Conservation (phyloP, 208 protist genomes). For the Herpetomonas tarakana region DNA sequence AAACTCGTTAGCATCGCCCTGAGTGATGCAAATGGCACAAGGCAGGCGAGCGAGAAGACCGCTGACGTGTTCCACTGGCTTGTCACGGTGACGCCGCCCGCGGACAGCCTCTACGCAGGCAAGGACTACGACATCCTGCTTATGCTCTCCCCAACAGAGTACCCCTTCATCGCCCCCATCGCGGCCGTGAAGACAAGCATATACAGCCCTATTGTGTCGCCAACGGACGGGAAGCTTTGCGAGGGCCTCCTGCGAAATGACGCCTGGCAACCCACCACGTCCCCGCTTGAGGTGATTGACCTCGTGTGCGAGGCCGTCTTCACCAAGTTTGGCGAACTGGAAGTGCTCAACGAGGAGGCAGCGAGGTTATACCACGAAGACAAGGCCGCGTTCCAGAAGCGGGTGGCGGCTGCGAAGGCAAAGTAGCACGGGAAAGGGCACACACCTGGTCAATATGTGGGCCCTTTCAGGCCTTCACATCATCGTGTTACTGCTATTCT, state of each 20-base stretch:
- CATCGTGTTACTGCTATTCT: no score
- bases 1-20: constrained; percentile 9
- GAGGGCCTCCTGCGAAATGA: constrained; percentile 34
- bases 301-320: constrained; percentile 42
- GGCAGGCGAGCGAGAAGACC: background rate
- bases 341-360: constrained; percentile 42
- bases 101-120: constrained; percentile 43
- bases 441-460: no score
- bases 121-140: constrained; percentile 41
- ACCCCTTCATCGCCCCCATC: constrained; percentile 56
- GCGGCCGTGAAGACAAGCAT: constrained; percentile 48
- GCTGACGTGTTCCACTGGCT: constrained; percentile 45
- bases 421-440: constrained; percentile 1
- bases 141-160: constrained; percentile 32
- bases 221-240: constrained; percentile 36
- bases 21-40: constrained; percentile 11
- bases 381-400: constrained; percentile 24
- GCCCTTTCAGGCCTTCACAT: no score
- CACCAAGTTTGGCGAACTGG: constrained; percentile 25
- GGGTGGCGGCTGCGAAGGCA: constrained; percentile 16
- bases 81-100: constrained; percentile 29
- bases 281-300: constrained; percentile 24
- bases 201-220: constrained; percentile 56
- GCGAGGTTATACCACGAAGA: constrained; percentile 17
- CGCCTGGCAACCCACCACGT: constrained; percentile 45